These are phyloP conservation scores for Coix lacrymajobi DNA, from an alignment of 176 grass and related monocot genomes.

Conservation along the genomic window DNA sequence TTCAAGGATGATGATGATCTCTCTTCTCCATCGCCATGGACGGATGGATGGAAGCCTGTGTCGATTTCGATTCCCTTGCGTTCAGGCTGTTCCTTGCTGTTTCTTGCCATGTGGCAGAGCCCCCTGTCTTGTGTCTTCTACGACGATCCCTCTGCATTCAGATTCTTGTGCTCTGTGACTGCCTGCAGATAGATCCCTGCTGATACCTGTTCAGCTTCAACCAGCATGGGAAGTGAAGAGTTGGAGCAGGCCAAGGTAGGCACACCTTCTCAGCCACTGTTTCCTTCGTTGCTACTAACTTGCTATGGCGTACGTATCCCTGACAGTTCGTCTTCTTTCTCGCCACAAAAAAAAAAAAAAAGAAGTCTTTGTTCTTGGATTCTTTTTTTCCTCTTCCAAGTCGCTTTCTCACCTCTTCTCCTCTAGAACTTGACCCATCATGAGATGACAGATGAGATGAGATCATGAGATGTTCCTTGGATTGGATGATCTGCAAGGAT, in stretches of 20 bases:
- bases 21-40: neutral
- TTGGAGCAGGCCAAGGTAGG: conserved; percentile 21
- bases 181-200: neutral
- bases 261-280: neutral
- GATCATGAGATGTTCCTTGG: neutral
- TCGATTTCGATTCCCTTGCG: neutral
- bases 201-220: neutral
- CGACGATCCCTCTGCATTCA: neutral
- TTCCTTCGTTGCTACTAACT: neutral
- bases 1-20: neutral
- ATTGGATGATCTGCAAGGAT: neutral
- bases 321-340: neutral
- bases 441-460: too few species aligned
- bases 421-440: neutral
- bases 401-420: neutral
- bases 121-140: neutral
- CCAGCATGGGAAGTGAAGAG: conserved; percentile 18
- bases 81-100: neutral
- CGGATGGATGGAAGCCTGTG: neutral
- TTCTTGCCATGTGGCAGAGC: neutral
- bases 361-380: neutral
- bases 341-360: too few species aligned
- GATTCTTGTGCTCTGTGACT: neutral
- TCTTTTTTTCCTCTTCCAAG: neutral
- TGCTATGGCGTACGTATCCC: neutral